Evolutionary conservation across 2,329 filamentous ascomycete genomes (phyloP), one percentile per base, ranked within the genome.

Genomic region (Scorias spongiosa): DNA sequence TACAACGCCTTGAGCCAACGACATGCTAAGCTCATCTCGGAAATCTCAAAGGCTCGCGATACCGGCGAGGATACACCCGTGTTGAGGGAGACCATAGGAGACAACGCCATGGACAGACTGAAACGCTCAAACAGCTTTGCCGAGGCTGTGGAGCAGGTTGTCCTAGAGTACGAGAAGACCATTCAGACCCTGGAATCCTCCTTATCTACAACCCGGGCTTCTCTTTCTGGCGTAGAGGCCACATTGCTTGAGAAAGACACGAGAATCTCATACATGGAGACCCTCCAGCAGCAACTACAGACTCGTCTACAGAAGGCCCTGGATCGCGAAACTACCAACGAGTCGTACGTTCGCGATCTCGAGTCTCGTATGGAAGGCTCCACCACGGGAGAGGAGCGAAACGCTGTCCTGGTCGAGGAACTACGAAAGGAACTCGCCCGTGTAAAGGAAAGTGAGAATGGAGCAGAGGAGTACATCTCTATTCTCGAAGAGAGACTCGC

Each of bases 111-210:
- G 18, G 88, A 95, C 60, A 76, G 91, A 43, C 67, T 96, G 50
- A 93, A 95, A 60, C 80, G 91, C 36, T 98, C 93, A 14, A 94
- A 93, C 60, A 93, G 85, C 0, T 96, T 98, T 59, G 88, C 89
- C 1, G 83, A 93, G 59, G 89, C 89, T 26, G 89, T 98, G 15
- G 91, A 98, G 57, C 84, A 93, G 57, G 86, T 98, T 17, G 86
- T 98, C 2, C 69, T 96, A 41, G 91, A 98, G 64, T 98, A 98
- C 59, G 93, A 98, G 62, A 96, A 93, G 71, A 98, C 93, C 0
- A 98, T 98, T 41, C 88, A 96, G 61, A 82, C 78, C 43, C 74
- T 98, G 12, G 91, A 98, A 63, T 80, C 87, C 42, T 95, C 88
- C 1, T 75, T 98, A 11, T 88, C 88, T 0, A 91, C 79, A 56